These are phyloP conservation scores for Marchantia paleacea DNA, from an alignment of 225 moss, liverwort and hornwort species.

Conservation along the genomic window DNA sequence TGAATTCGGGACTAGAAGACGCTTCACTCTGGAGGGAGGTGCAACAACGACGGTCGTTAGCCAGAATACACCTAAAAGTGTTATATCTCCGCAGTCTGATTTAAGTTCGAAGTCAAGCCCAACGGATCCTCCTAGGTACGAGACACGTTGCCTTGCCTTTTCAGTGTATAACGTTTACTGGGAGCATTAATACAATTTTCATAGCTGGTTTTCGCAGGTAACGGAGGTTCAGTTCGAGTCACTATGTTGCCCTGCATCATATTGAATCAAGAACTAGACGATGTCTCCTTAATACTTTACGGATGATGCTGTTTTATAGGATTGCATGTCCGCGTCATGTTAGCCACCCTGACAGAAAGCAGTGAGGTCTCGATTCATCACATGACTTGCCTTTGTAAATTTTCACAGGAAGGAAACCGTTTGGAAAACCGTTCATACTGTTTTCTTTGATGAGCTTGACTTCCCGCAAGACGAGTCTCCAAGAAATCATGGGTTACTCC, in stretches of 20 bases:
- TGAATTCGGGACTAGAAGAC: slow-evolving; percentile 30
- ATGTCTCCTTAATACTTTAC: too few species aligned
- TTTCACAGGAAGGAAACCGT: slow-evolving; percentile 47
- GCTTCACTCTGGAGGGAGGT: slow-evolving; percentile 41
- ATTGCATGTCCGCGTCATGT: background rate
- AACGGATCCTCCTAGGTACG: slow-evolving; percentile 51
- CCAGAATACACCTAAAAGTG: slow-evolving; percentile 36
- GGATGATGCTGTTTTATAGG: background rate
- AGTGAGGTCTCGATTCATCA: background rate
- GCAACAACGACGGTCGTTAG: slow-evolving; percentile 1
- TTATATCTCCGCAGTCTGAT: slow-evolving; percentile 35
- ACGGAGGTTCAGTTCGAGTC: background rate
- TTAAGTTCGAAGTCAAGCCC: slow-evolving; percentile 39
- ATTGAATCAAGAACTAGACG: background rate
- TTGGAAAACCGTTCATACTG: slow-evolving; percentile 72
- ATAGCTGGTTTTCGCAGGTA: background rate
- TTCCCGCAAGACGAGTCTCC: slow-evolving; percentile 47
- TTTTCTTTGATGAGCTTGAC: slow-evolving; percentile 61
- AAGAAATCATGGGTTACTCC: slow-evolving; percentile 26
- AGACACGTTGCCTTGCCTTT: background rate
- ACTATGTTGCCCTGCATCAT: background rate
- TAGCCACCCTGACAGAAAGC: background rate
- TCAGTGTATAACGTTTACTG: background rate
- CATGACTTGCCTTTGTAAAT: background rate
- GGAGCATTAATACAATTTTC: background rate